Base-by-base conservation (phyloP, 345 rosid species). In the Eucalyptus melliodora region DNA sequence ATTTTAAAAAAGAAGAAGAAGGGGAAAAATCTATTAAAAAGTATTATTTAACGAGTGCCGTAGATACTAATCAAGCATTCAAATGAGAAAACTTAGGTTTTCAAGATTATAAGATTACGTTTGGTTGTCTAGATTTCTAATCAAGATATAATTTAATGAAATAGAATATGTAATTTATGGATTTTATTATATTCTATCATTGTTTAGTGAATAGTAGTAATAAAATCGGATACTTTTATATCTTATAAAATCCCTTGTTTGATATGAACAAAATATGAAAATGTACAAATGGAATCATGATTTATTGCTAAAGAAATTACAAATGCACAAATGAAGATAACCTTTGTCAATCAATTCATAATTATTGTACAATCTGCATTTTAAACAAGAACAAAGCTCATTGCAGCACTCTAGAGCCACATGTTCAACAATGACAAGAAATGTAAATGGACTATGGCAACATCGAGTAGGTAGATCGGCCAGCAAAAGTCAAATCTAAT, bases 91-190 rank as follows among this genome's bases (percentile, higher is more conserved):
- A n/a, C 40, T 65, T 65, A n/a, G 40, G 16, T 60, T 65, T 65
- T 65, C 4, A 62, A 62, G 31, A 30, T 56, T 56, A 56, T 56
- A 24, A 56, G 6, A 9, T 23, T 56, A 56, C 6, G 62, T 24
- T 56, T 10, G 30, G 30, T 56, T 3, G 9, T 56, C 6, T 56
- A 11, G 11, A 10, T 56, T 56, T 56, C 12, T 56, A 56, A 56
- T 56, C 1, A 4, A 0, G 2, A 56, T 9, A 56, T 0, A 24
- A 24, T 24, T 56, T 56, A 10, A 56, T 56, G 6, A 23, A 56
- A 56, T 56, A 56, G 4, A 24, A 9, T 56, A 56, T 56, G 62
- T 56, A 56, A 9, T 56, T 24, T 56, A 23, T 11, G 13, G 0
- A 56, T 56, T 56, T 56, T 56, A 2, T 24, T 23, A 24, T 56